Evolutionary conservation across 2,329 filamentous ascomycete species (phyloP).

Genomic region (Teratosphaeria viscida): DNA sequence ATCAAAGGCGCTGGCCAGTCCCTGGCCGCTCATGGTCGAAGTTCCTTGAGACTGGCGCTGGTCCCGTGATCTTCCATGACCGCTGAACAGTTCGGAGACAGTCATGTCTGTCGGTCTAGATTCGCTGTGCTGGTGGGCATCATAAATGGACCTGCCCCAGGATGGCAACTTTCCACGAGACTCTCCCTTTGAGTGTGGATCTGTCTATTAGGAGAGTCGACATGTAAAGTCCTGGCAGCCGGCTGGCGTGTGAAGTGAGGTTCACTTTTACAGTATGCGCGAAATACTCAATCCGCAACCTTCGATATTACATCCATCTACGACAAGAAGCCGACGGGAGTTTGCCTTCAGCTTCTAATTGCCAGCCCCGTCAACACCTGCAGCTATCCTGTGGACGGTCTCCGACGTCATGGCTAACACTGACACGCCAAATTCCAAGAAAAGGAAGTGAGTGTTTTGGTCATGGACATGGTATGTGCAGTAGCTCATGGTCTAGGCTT

Average conservation of each 20-base stretch:
- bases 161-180: not conserved
- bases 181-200: too few species aligned
- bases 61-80: not conserved
- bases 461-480: not conserved
- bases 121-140: not conserved
- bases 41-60: not conserved
- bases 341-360: not conserved
- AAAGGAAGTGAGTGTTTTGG: not conserved
- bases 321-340: not conserved
- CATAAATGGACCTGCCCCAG: not conserved
- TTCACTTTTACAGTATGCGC: not conserved
- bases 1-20: not conserved
- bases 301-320: not conserved
- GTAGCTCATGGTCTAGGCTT: not conserved
- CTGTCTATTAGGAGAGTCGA: too few species aligned
- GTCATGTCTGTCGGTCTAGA: not conserved
- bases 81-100: not conserved
- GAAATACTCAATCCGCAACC: not conserved
- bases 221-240: not conserved
- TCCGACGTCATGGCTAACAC: not conserved
- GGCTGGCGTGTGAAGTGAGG: not conserved
- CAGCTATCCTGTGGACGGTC: not conserved
- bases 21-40: not conserved
- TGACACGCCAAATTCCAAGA: not conserved
- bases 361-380: not conserved